These are phyloP conservation scores for Coniochaeta hoffmannii DNA, from an alignment of 2,329 filamentous ascomycete species.

Conservation along the genomic window DNA sequence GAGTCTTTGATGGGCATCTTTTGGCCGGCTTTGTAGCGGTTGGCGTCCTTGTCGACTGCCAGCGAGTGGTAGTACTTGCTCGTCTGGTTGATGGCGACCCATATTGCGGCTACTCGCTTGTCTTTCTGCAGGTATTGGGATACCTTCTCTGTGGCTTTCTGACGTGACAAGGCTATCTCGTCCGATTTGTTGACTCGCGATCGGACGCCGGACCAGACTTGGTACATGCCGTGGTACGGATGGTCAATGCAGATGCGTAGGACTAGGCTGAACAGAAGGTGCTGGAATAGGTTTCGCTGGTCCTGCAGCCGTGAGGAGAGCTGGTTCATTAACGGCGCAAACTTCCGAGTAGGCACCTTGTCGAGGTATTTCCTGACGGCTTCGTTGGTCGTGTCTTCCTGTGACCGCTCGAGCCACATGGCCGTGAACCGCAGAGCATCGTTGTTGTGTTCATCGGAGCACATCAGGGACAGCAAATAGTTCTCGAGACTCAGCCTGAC, in stretches of 20 bases:
- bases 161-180: slow-evolving; percentile 64
- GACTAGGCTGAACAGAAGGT: slow-evolving; percentile 64
- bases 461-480: slow-evolving; percentile 76
- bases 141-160: slow-evolving; percentile 64
- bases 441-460: slow-evolving; percentile 83
- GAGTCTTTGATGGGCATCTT: slow-evolving; percentile 53
- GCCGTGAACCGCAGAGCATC: slow-evolving; percentile 89
- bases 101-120: slow-evolving; percentile 46
- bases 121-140: slow-evolving; percentile 52
- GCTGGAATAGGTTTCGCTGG: slow-evolving; percentile 64
- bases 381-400: slow-evolving; percentile 67
- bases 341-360: slow-evolving; percentile 81
- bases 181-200: slow-evolving; percentile 65
- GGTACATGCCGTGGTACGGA: slow-evolving; percentile 95
- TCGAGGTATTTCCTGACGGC: slow-evolving; percentile 64
- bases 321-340: slow-evolving; percentile 90
- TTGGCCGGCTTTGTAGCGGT: slow-evolving; percentile 59
- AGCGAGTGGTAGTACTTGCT: slow-evolving; percentile 60
- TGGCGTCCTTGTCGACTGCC: slow-evolving; percentile 56
- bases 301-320: slow-evolving; percentile 85
- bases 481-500: slow-evolving; percentile 87
- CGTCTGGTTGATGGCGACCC: slow-evolving; percentile 65
- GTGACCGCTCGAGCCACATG: slow-evolving; percentile 83
- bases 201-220: slow-evolving; percentile 79
- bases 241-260: slow-evolving; percentile 84